A percentile compares a stretch with the other conserved stretches of the same genome.
phyloP scores from a whole-genome alignment of 345 rosid species.

The Xanthoceras sorbifolium region DNA sequence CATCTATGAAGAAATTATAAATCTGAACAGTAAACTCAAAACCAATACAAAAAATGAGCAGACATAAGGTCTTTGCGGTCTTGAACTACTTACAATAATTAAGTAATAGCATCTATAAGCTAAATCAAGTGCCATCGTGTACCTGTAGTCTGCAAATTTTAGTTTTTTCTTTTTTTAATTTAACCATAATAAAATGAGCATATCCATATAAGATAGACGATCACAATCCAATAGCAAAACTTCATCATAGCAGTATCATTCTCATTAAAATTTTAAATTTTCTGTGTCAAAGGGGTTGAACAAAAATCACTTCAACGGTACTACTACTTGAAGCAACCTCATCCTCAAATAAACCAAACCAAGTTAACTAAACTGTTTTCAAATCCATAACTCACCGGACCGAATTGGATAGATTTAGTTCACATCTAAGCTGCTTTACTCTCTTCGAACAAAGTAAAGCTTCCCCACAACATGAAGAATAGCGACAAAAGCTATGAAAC shows the following conservation, averaged over 20 bases:
- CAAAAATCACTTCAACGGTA: background rate
- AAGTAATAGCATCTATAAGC: background rate
- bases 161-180: background rate
- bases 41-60: background rate
- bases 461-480: constrained; percentile 62
- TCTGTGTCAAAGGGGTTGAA: background rate
- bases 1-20: background rate
- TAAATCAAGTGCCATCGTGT: background rate
- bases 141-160: background rate
- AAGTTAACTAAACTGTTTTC: background rate
- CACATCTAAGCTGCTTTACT: constrained; percentile 3
- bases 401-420: background rate
- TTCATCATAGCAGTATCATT: background rate
- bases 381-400: background rate
- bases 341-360: background rate
- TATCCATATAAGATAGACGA: background rate
- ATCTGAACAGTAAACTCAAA: background rate
- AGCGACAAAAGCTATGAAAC: constrained; percentile 65
- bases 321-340: constrained; percentile 1
- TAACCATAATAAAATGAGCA: background rate
- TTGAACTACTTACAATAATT: background rate
- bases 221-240: background rate
- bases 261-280: background rate
- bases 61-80: background rate
- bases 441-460: constrained; percentile 48